Conservation (phyloP, 768 basidiomycete genomes). For the Hortiboletus flavorubellus region DNA sequence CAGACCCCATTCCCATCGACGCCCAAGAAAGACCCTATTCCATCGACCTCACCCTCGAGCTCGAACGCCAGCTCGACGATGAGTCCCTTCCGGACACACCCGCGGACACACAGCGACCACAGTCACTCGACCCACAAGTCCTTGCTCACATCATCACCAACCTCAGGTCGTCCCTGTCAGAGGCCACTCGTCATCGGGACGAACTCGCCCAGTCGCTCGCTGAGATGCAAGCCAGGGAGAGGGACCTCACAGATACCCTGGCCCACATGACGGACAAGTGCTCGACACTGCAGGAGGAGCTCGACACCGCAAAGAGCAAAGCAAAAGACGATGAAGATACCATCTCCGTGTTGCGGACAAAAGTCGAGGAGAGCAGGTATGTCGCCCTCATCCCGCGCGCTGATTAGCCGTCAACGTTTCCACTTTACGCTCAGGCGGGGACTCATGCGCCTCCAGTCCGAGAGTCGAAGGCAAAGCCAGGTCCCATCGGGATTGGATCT, state of each 20-base stretch:
- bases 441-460: constrained; percentile 81
- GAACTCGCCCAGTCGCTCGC: constrained; percentile 54
- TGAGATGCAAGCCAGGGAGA: constrained; percentile 50
- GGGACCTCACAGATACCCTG: constrained; percentile 59
- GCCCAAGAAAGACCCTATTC: constrained; percentile 39
- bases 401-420: constrained; percentile 3
- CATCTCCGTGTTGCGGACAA: constrained; percentile 69
- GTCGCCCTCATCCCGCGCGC: constrained; percentile 15
- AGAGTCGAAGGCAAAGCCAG: constrained; percentile 62
- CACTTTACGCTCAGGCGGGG: constrained; percentile 53
- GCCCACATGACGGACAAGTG: constrained; percentile 66
- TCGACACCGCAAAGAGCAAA: constrained; percentile 48
- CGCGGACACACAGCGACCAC: constrained; percentile 33
- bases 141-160: constrained; percentile 74
- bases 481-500: constrained; percentile 52
- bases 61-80: constrained; percentile 70
- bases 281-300: constrained; percentile 52
- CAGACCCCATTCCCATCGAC: constrained; percentile 20
- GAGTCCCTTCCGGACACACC: constrained; percentile 54
- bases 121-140: constrained; percentile 69
- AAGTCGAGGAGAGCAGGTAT: constrained; percentile 85
- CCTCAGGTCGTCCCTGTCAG: constrained; percentile 60
- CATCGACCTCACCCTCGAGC: constrained; percentile 76
- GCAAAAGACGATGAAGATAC: constrained; percentile 74
- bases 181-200: constrained; percentile 70